Conservation (phyloP, 2,329 filamentous ascomycete genomes). For the Pezicula carpinea region DNA sequence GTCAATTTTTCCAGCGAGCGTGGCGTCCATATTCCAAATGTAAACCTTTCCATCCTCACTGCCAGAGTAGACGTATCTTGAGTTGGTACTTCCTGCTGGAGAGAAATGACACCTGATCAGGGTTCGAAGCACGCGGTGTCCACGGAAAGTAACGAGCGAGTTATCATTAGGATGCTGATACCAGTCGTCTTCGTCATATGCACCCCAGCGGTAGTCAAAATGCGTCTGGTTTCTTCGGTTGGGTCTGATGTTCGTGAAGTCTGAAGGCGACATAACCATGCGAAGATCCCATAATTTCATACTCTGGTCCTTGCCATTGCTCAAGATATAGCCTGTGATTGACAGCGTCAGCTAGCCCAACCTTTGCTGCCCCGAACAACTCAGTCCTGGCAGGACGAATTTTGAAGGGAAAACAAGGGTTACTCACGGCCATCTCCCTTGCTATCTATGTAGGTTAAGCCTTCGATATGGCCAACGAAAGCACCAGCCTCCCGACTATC, state of each 20-base stretch:
- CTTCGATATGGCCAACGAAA: slow-evolving; percentile 63
- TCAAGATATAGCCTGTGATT: slow-evolving; percentile 65
- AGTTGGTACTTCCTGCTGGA: slow-evolving; percentile 78
- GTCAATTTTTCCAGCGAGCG: slow-evolving; percentile 71
- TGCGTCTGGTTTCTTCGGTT: slow-evolving; percentile 45
- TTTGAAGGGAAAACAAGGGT: background rate
- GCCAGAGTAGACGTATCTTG: slow-evolving; percentile 88
- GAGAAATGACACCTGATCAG: slow-evolving; percentile 95
- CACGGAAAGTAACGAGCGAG: slow-evolving; percentile 88
- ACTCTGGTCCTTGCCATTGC: slow-evolving; percentile 92
- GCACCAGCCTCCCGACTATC: slow-evolving; percentile 68
- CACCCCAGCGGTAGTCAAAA: slow-evolving; percentile 71
- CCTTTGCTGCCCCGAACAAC: no score
- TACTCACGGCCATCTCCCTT: slow-evolving; percentile 58
- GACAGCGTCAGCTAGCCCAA: background rate
- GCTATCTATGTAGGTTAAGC: slow-evolving; percentile 64
- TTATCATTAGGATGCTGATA: slow-evolving; percentile 79
- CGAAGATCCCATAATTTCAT: slow-evolving; percentile 97
- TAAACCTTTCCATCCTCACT: slow-evolving; percentile 87
- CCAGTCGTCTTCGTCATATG: slow-evolving; percentile 62
- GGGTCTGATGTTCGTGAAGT: slow-evolving; percentile 52
- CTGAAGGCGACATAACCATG: slow-evolving; percentile 75
- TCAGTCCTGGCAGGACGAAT: no score
- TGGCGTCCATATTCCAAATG: slow-evolving; percentile 91
- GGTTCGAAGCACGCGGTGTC: slow-evolving; percentile 83